Conservation (phyloP, 352 stramenopile species). For the Thalassiosira pacifica region DNA sequence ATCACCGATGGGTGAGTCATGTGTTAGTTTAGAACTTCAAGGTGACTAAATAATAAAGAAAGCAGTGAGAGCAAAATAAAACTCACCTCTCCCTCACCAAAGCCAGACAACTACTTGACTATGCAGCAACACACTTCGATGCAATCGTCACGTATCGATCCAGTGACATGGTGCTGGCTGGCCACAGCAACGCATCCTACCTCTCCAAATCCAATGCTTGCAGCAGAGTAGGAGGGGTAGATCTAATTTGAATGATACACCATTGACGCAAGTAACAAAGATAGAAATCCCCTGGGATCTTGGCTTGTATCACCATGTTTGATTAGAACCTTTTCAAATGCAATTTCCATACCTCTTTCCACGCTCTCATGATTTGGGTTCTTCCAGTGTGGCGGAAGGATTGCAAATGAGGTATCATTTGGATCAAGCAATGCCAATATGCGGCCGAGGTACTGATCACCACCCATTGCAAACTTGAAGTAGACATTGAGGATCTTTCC, state of each 20-base stretch:
- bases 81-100: no score
- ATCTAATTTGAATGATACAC: constrained; percentile 66
- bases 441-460: constrained; percentile 64
- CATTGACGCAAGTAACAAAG: constrained; percentile 55
- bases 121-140: no score
- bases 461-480: constrained; percentile 48
- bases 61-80: no score
- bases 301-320: constrained; percentile 24
- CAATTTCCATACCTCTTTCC: constrained; percentile 30
- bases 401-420: constrained; percentile 38
- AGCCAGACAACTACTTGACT: no score
- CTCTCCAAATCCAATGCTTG: no score
- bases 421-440: constrained; percentile 47
- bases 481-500: constrained; percentile 69
- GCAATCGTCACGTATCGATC: no score
- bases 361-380: constrained; percentile 38
- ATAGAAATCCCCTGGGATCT: constrained; percentile 46
- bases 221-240: no score
- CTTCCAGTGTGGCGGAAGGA: constrained; percentile 58
- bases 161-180: no score
- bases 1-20: no score
- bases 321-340: constrained; percentile 40
- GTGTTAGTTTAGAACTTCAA: no score
- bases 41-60: no score
- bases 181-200: no score